Base-by-base conservation (phyloP, 2,329 filamentous ascomycete genomes). In the Aureobasidium namibiae region DNA sequence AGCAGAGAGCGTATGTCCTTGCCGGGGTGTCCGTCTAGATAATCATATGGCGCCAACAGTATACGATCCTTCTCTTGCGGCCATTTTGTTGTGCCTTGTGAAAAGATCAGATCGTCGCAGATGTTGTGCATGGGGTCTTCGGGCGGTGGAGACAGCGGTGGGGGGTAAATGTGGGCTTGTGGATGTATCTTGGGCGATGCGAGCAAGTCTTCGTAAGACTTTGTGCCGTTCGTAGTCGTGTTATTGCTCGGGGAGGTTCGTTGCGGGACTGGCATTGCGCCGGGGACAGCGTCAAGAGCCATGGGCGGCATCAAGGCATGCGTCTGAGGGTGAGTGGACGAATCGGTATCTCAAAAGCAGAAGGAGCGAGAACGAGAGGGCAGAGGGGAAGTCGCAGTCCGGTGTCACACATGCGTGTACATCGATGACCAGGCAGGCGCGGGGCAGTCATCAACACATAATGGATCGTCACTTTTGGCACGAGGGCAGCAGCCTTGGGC, bases 1-100 rank as follows among this genome's bases (percentile, higher is more conserved):
- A 92, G 79, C 74, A 89, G 86, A 46, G 86, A 82, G 64, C 91
- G 85, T 69, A 95, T 88, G 72, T 94, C 89, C 74, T 95, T 94
- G 64, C 90, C 90, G 0, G 89, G 89, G 63, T 91, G 86, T 45
- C 82, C 82, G 67, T 85, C 82, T 62, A 94, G 80, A 72, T 95
- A 95, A 68, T 92, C 86, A 67, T 85, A 95, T 1, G 90, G 90
- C 0, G 86, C 90, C 49, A 86, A 77, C 56, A 95, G 76, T 62
- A 92, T 85, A 70, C 83, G 83, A 71, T 94, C 89, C 76, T 94
- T 92, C 67, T 88, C 82, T 1, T 78, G 73, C 7, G 82, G 84
- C 89, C 89, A 94, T 18, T 80, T 77, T 61, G 65, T 65, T 36
- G 68, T 65, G 52, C 72, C 70, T n/a, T 71, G 71, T 6, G 42